Evolutionary conservation across 345 rosid species (phyloP).

Genomic region (Odontarrhena argentea): DNA sequence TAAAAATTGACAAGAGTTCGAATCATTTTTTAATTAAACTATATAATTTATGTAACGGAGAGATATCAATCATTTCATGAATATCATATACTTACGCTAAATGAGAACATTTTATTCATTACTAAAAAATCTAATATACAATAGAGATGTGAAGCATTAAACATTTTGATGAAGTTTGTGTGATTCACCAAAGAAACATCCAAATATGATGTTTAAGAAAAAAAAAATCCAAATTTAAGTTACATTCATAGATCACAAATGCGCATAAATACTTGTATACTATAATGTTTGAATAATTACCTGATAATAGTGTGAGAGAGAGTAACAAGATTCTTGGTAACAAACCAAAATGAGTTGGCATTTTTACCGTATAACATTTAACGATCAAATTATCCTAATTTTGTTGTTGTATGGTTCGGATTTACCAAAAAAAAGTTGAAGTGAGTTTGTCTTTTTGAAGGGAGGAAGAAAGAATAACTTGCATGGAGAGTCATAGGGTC

Average conservation of each 20-base stretch:
- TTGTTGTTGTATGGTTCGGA: neutral
- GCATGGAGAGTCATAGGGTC: conserved; percentile 26
- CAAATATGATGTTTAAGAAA: neutral
- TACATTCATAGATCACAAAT: too few relatives aligned
- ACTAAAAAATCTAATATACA: neutral
- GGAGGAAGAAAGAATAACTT: conserved; percentile 29
- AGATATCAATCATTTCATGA: neutral
- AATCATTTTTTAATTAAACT: neutral
- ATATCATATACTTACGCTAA: neutral
- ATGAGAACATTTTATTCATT: neutral
- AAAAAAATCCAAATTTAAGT: too few relatives aligned
- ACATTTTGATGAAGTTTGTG: neutral
- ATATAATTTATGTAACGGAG: neutral
- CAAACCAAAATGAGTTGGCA: conserved; percentile 42
- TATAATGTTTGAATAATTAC: conserved; percentile 34
- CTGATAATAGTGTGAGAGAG: conserved; percentile 45
- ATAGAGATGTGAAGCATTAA: neutral
- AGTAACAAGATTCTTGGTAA: conserved; percentile 41
- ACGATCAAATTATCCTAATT: neutral
- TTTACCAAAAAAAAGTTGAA: conserved; percentile 12
- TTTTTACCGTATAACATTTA: conserved; percentile 10
- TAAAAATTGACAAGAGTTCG: neutral
- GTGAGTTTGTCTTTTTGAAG: conserved; percentile 12
- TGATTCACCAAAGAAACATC: neutral
- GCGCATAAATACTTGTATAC: too few relatives aligned